Evolutionary conservation across 495 filamentous ascomycete species (phyloP).

Genomic region (Xylaria acuta): DNA sequence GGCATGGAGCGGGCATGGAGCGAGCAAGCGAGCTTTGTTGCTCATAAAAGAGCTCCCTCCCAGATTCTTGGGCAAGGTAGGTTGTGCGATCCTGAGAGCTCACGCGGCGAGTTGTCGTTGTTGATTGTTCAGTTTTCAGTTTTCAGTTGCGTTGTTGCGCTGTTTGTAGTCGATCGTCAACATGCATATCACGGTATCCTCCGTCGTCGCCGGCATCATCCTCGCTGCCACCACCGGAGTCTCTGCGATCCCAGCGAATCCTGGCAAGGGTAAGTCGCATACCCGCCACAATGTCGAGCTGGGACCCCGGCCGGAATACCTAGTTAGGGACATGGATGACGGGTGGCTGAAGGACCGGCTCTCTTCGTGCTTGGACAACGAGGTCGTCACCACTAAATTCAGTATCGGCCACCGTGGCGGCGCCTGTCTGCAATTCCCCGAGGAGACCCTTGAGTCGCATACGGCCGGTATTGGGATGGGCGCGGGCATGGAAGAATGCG

Average conservation of each 20-base stretch:
- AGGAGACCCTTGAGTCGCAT: constrained; percentile 60
- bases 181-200: constrained; percentile 33
- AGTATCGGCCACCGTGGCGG: constrained; percentile 65
- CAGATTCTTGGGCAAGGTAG: neutral
- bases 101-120: neutral
- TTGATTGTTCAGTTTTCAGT: neutral
- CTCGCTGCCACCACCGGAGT: constrained; percentile 33
- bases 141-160: neutral
- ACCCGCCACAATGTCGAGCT: constrained; percentile 52
- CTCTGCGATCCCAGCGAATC: constrained; percentile 29
- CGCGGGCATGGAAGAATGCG: constrained; percentile 69
- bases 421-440: constrained; percentile 66
- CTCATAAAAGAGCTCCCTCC: constrained; percentile 14
- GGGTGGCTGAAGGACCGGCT: constrained; percentile 62
- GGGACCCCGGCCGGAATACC: constrained; percentile 63
- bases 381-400: constrained; percentile 51
- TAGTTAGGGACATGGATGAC: constrained; percentile 65
- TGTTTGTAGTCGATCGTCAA: neutral
- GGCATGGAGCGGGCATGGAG: neutral
- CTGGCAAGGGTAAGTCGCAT: constrained; percentile 26
- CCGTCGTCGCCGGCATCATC: constrained; percentile 17
- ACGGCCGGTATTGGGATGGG: constrained; percentile 64
- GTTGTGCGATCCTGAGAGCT: neutral
- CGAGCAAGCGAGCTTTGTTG: no score
- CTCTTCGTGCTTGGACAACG: constrained; percentile 56